Evolutionary conservation across 2,329 filamentous ascomycete genomes (phyloP).

Genomic region (Lasiodiplodia sp.): DNA sequence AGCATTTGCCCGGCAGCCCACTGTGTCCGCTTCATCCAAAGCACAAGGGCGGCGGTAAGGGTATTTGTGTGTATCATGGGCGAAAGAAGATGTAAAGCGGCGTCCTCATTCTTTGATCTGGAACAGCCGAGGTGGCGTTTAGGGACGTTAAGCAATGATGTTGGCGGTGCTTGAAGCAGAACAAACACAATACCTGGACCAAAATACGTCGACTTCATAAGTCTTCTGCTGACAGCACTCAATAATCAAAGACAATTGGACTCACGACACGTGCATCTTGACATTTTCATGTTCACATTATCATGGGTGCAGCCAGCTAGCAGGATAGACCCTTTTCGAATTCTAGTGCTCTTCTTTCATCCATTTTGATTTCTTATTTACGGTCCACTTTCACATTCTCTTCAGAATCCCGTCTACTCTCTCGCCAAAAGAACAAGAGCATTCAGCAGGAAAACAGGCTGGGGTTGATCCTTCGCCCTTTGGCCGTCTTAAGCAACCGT

Average conservation of each 20-base stretch:
- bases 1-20: constrained; percentile 53
- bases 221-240: neutral
- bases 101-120: neutral
- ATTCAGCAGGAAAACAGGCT: too few species aligned
- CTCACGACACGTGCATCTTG: neutral
- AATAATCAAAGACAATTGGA: neutral
- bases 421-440: neutral
- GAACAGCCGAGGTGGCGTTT: neutral
- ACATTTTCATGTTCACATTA: neutral
- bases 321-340: neutral
- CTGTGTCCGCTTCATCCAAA: constrained; percentile 52
- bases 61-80: constrained; percentile 54
- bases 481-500: neutral
- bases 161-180: too few species aligned
- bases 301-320: neutral
- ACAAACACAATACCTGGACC: too few species aligned
- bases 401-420: neutral
- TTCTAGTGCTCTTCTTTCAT: too few species aligned
- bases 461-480: neutral
- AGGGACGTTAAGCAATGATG: neutral
- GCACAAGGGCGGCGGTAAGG: constrained; percentile 47
- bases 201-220: too few species aligned
- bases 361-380: too few species aligned
- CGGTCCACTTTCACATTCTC: too few species aligned
- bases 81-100: constrained; percentile 32